Conservation (phyloP, 768 basidiomycete genomes). For the Suillus alpinus region DNA sequence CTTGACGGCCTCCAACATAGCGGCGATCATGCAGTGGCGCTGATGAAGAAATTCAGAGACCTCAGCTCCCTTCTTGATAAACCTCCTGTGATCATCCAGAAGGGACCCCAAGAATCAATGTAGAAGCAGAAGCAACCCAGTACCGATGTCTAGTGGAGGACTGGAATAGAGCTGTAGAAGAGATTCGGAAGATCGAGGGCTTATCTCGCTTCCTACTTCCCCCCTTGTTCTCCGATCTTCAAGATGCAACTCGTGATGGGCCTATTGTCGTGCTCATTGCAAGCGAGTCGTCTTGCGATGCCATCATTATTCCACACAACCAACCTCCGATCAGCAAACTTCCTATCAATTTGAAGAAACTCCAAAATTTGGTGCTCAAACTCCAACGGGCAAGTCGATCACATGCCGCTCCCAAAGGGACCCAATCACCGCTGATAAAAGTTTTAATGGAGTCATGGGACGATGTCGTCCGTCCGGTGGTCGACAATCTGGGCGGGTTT, state of each 20-base stretch:
- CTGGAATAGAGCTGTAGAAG: constrained; percentile 11
- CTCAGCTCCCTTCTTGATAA: background rate
- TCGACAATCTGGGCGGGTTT: background rate
- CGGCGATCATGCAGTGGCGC: background rate
- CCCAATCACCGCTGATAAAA: background rate
- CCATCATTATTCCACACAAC: constrained; percentile 7
- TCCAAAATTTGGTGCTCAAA: background rate
- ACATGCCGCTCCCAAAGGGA: too few species aligned
- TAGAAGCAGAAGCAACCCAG: background rate
- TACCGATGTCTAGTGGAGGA: background rate
- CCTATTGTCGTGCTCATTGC: constrained; percentile 4
- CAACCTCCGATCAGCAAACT: background rate
- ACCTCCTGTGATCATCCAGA: background rate
- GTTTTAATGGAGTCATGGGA: background rate
- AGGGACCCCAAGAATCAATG: background rate
- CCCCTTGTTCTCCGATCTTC: constrained; percentile 7
- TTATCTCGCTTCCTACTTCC: constrained; percentile 15
- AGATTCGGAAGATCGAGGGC: constrained; percentile 13
- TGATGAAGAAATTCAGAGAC: background rate
- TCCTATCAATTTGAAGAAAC: background rate
- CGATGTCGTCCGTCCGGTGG: background rate
- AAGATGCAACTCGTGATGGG: constrained; percentile 4
- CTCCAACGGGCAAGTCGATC: too few species aligned
- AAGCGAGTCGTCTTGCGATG: constrained; percentile 12
- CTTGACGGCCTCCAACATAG: background rate